Evolutionary conservation across 148 eudicot genomes (phyloP), one percentile per base, ranked within the genome.

Genomic region (Silene conica): DNA sequence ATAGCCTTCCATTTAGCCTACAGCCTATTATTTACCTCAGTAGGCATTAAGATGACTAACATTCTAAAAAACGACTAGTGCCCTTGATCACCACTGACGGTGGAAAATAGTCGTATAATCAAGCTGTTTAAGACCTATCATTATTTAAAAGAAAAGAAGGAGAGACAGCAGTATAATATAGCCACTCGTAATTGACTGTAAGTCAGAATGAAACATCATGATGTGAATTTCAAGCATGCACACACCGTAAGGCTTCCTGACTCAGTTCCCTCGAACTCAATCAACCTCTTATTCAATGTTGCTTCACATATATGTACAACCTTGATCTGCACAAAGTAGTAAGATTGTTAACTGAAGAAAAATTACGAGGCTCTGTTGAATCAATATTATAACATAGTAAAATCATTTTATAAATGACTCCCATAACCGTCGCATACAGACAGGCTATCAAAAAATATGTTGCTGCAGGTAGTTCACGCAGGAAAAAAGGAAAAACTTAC

Each of bases 261-360:
- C 55, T 84, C 83, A 3, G 96, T 90, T 73, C 83, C 87, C 76
- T 93, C 98, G 73, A 93, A 93, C 81, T 93, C 98, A 76, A 93
- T 86, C 85, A 93, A 79, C 54, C 98, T 87, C 87, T 90, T 93
- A 21, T 88, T 86, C 86, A 93, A 78, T 71, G 98, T 93, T 58
- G 96, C 93, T 87, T 93, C 96, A 80, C 98, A 93, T 63, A 93
- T 77, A 82, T 93, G 98, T 50, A 93, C 98, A 77, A 84, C 75
- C 71, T 71, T 86, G 25, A 86, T 84, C 98, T 93, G 87, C 58
- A 69, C 70, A 77, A 2, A 62, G 76, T 46, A 69, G 56, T 18
- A 21, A 52, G 79, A 69, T 59, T 18, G 46, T 66, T 21, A 73
- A 34, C 14, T 21, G 41, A 74, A 41, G 59, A 48, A 14, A 34